Conservation (phyloP, 208 protist genomes). For the Trypanosoma platydactyli region DNA sequence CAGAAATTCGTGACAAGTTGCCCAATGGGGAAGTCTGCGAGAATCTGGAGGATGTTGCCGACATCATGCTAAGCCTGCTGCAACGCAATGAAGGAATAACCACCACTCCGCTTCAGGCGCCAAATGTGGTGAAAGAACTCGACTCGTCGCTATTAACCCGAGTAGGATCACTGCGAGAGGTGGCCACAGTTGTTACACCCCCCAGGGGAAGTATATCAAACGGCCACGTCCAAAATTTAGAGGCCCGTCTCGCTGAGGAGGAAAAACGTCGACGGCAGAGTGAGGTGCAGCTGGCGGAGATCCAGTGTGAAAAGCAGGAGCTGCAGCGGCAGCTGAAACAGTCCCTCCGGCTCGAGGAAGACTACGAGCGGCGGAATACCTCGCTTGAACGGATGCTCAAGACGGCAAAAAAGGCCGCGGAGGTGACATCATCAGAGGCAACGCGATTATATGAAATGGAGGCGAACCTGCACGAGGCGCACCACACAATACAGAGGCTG, state of each 20-base stretch:
- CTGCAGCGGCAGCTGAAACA: conserved; percentile 27
- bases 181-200: not conserved
- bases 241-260: conserved; percentile 20
- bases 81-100: not conserved
- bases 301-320: conserved; percentile 31
- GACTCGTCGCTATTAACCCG: not conserved
- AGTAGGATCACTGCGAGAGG: not conserved
- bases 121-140: conserved; percentile 12
- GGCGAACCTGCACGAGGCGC: conserved; percentile 38
- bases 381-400: conserved; percentile 43
- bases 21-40: conserved; percentile 7
- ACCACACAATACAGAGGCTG: conserved; percentile 28
- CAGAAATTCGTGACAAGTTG: conserved; percentile 1
- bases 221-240: conserved; percentile 12
- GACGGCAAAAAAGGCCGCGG: conserved; percentile 51
- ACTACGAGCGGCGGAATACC: conserved; percentile 35
- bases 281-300: conserved; percentile 19
- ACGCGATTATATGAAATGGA: conserved; percentile 59
- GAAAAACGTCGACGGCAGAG: conserved; percentile 9
- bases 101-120: not conserved
- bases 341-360: conserved; percentile 25
- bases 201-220: not conserved
- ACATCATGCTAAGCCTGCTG: not conserved
- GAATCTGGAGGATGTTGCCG: conserved; percentile 24
- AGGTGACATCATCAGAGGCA: conserved; percentile 42